Conservation (phyloP, 306 rosid species). For the Prunus persica region DNA sequence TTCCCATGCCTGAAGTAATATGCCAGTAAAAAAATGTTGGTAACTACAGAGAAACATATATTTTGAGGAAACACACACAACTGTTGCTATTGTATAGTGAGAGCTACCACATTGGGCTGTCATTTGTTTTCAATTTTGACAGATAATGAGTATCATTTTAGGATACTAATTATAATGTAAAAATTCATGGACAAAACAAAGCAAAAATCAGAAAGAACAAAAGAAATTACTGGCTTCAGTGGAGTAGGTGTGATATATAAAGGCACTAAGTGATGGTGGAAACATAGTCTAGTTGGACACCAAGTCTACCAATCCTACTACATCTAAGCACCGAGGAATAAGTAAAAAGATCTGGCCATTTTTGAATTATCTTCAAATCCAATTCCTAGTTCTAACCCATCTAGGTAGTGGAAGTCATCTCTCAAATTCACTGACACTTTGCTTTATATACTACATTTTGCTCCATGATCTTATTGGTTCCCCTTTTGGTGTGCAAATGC, state of each 20-base stretch:
- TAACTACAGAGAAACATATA: background rate
- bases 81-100: background rate
- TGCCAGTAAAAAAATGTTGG: slow-evolving; percentile 2
- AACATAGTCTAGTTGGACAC: slow-evolving; percentile 43
- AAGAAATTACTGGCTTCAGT: background rate
- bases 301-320: slow-evolving; percentile 30
- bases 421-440: slow-evolving; percentile 23
- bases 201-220: background rate
- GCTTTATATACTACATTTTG: slow-evolving; percentile 14
- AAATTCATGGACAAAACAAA: background rate
- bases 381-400: slow-evolving; percentile 13
- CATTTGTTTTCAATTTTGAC: background rate
- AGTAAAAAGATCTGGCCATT: slow-evolving; percentile 12
- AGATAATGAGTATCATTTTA: too few species aligned
- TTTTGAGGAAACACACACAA: background rate
- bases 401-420: slow-evolving; percentile 29
- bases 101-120: background rate
- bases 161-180: too few species aligned
- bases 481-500: slow-evolving; percentile 34
- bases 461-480: slow-evolving; percentile 29
- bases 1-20: slow-evolving; percentile 79
- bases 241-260: slow-evolving; percentile 36
- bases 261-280: slow-evolving; percentile 38
- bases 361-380: slow-evolving; percentile 19
- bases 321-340: slow-evolving; percentile 30